A percentile compares a stretch with the other conserved stretches of the same genome.
phyloP scores from a whole-genome alignment of 352 stramenopile genomes.

The Phytopythium boreale region DNA sequence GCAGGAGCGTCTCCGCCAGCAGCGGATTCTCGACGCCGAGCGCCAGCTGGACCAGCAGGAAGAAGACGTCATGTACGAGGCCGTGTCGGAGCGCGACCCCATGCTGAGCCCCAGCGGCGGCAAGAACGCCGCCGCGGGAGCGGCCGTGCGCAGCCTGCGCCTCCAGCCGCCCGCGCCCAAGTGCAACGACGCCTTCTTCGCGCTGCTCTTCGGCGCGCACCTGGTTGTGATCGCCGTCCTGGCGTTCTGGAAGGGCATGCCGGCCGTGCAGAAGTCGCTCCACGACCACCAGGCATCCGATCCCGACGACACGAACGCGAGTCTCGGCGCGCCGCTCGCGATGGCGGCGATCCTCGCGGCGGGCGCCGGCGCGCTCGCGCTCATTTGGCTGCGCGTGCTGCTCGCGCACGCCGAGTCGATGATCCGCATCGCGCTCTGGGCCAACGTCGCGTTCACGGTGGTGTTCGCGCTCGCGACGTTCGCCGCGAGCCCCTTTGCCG shows the following conservation, averaged over 20 bases:
- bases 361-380: slow-evolving; percentile 51
- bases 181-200: slow-evolving; percentile 79
- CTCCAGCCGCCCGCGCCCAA: slow-evolving; percentile 47
- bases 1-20: not conserved
- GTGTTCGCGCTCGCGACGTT: slow-evolving; percentile 63
- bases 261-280: slow-evolving; percentile 36
- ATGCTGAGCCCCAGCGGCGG: slow-evolving; percentile 62
- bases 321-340: slow-evolving; percentile 43
- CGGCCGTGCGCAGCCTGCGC: slow-evolving; percentile 57
- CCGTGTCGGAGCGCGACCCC: slow-evolving; percentile 64
- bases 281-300: slow-evolving; percentile 16
- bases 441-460: slow-evolving; percentile 74
- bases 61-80: slow-evolving; percentile 63
- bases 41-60: not conserved
- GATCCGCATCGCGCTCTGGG: slow-evolving; percentile 79
- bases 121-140: slow-evolving; percentile 18
- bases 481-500: slow-evolving; percentile 55
- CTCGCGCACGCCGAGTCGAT: slow-evolving; percentile 73
- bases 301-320: slow-evolving; percentile 17
- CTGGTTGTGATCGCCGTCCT: slow-evolving; percentile 56
- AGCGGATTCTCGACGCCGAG: not conserved
- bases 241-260: slow-evolving; percentile 68
- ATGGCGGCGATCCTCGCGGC: slow-evolving; percentile 49
- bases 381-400: slow-evolving; percentile 75
- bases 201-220: slow-evolving; percentile 64